phyloP scores from a whole-genome alignment of 2,329 filamentous ascomycete genomes.

The Pyrenochaeta sp. region DNA sequence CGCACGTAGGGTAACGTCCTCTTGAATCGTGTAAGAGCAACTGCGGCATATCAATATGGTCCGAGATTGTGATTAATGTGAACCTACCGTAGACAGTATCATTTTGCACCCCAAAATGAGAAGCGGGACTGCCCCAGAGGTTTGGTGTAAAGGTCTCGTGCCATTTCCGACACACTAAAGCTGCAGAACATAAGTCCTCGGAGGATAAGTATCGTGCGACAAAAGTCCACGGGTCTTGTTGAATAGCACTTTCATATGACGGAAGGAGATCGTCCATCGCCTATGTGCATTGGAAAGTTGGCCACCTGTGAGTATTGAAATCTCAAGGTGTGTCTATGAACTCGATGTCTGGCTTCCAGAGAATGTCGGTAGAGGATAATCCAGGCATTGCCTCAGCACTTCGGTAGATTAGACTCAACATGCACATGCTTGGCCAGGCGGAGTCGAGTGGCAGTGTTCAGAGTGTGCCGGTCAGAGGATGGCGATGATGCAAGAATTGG shows the following conservation, averaged over 20 bases:
- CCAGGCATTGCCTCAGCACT: background rate
- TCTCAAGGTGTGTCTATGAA: background rate
- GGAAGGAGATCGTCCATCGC: slow-evolving; percentile 66
- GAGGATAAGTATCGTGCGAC: slow-evolving; percentile 66
- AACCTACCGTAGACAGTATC: slow-evolving; percentile 64
- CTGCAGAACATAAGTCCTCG: slow-evolving; percentile 63
- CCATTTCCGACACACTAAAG: slow-evolving; percentile 66
- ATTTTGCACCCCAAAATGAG: slow-evolving; percentile 68
- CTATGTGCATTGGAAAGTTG: background rate
- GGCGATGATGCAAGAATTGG: slow-evolving; percentile 11
- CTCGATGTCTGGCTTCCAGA: background rate
- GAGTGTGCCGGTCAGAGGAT: background rate
- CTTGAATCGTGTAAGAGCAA: slow-evolving; percentile 67
- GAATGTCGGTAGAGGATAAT: no score
- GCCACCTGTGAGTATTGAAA: background rate
- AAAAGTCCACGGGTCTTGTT: slow-evolving; percentile 64
- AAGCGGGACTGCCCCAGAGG: slow-evolving; percentile 70
- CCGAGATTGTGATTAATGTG: background rate
- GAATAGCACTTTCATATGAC: slow-evolving; percentile 66
- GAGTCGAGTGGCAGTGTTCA: slow-evolving; percentile 14
- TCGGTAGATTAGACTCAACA: background rate
- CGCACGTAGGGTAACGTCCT: slow-evolving; percentile 64
- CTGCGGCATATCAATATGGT: slow-evolving; percentile 42
- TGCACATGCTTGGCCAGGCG: slow-evolving; percentile 4
- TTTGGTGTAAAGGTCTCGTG: slow-evolving; percentile 66